Evolutionary conservation across 2,329 filamentous ascomycete genomes (phyloP).

Genomic region (Nemania sp.): DNA sequence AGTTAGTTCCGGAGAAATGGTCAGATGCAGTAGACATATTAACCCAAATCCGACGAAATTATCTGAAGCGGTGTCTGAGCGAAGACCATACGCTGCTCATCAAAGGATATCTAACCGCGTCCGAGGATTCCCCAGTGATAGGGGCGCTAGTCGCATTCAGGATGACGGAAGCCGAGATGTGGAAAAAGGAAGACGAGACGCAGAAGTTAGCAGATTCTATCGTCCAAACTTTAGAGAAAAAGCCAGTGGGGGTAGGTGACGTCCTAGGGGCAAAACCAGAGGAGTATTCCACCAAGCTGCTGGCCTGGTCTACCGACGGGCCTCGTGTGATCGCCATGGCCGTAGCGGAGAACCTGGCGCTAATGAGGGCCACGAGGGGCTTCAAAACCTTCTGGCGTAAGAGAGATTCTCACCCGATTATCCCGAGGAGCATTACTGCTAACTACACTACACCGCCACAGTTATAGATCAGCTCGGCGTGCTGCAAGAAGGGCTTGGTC

Average conservation of each 20-base stretch:
- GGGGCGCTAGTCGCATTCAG: constrained; percentile 10
- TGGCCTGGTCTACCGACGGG: constrained; percentile 1
- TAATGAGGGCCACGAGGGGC: not conserved
- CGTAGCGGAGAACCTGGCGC: not conserved
- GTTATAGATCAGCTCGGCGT: not conserved
- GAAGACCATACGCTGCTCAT: not conserved
- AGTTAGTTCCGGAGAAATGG: not conserved
- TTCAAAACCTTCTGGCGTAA: constrained; percentile 1
- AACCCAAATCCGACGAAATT: not conserved
- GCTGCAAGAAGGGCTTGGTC: not conserved
- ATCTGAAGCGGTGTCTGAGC: not conserved
- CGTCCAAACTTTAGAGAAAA: not conserved
- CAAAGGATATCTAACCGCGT: not conserved
- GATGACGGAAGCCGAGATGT: constrained; percentile 9
- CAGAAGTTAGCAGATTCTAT: not conserved
- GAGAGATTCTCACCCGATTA: not conserved
- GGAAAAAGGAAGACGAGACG: not conserved
- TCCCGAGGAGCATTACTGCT: not conserved
- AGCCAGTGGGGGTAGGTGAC: constrained; percentile 11
- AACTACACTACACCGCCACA: not conserved
- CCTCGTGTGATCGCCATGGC: not conserved
- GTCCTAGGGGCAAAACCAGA: not conserved
- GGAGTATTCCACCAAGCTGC: not conserved
- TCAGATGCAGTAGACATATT: not conserved
- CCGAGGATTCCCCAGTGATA: not conserved